These are phyloP conservation scores for Paxillus involutus DNA, from an alignment of 768 basidiomycete genomes.

Conservation along the genomic window DNA sequence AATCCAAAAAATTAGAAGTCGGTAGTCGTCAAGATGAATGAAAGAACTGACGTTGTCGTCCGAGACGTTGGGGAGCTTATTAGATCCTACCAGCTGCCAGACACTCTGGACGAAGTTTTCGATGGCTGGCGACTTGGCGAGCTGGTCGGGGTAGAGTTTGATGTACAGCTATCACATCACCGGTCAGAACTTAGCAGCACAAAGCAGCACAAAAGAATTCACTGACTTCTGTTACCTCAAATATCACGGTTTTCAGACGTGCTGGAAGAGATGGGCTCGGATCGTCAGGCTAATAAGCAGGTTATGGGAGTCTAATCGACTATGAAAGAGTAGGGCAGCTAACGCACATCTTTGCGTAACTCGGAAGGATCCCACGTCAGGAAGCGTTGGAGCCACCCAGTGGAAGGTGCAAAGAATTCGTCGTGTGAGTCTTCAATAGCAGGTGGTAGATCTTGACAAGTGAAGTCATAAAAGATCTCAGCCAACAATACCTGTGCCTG, in stretches of 20 bases:
- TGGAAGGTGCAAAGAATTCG: conserved; percentile 73
- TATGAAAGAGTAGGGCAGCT: background rate
- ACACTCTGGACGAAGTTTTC: conserved; percentile 80
- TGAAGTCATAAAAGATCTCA: conserved; percentile 92
- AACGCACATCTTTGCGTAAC: conserved; percentile 62
- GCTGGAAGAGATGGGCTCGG: conserved; percentile 83
- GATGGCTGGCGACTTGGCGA: conserved; percentile 61
- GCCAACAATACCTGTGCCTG: conserved; percentile 77
- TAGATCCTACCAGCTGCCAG: conserved; percentile 80
- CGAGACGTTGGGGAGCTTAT: conserved; percentile 64
- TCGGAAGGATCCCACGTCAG: conserved; percentile 75
- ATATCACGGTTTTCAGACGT: conserved; percentile 83
- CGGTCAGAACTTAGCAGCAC: background rate
- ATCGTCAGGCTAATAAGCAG: conserved; percentile 64
- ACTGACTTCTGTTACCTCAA: conserved; percentile 85
- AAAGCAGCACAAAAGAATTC: background rate
- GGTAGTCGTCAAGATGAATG: background rate
- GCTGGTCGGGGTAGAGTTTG: conserved; percentile 79
- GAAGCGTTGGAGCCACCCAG: conserved; percentile 78
- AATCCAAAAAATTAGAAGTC: background rate
- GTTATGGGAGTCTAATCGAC: conserved; percentile 6
- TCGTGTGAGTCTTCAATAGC: conserved; percentile 87
- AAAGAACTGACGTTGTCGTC: conserved; percentile 67
- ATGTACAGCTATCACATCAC: conserved; percentile 59
- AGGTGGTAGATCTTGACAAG: conserved; percentile 92